Conservation (phyloP, 257 asterid genomes). For the Forsythia suspensa region DNA sequence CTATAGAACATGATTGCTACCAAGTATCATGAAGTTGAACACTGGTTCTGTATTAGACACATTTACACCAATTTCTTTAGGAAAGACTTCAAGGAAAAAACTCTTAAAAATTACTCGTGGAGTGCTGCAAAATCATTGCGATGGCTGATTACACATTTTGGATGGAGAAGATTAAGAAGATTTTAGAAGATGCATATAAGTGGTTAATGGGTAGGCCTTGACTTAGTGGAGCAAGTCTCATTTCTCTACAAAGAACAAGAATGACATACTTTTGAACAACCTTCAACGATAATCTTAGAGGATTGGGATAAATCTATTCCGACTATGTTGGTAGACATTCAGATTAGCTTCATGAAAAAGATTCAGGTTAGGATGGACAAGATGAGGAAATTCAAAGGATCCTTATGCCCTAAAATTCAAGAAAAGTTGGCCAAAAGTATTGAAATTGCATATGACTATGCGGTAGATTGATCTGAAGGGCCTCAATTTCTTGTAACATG, state of each 20-base stretch:
- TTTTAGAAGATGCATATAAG: too few species aligned
- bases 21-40: background rate
- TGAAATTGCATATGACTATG: too few species aligned
- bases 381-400: background rate
- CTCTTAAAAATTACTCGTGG: background rate
- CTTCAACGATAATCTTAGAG: background rate
- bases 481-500: too few species aligned
- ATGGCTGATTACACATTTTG: background rate
- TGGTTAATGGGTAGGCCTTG: too few species aligned
- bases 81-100: background rate
- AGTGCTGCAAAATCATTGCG: background rate
- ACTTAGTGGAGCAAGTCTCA: too few species aligned
- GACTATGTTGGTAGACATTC: background rate
- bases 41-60: background rate
- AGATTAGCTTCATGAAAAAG: background rate
- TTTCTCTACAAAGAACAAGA: too few species aligned
- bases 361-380: background rate
- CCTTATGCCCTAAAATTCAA: too few species aligned
- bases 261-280: background rate
- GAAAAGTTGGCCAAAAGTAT: too few species aligned
- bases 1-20: background rate
- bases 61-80: background rate
- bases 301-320: background rate
- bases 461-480: too few species aligned
- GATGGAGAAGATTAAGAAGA: background rate